Percentiles rank a stretch among this genome's conserved stretches.
These are phyloP conservation scores for Lithospermum erythrorhizon DNA, from an alignment of 257 asterid species.

Conservation along the genomic window DNA sequence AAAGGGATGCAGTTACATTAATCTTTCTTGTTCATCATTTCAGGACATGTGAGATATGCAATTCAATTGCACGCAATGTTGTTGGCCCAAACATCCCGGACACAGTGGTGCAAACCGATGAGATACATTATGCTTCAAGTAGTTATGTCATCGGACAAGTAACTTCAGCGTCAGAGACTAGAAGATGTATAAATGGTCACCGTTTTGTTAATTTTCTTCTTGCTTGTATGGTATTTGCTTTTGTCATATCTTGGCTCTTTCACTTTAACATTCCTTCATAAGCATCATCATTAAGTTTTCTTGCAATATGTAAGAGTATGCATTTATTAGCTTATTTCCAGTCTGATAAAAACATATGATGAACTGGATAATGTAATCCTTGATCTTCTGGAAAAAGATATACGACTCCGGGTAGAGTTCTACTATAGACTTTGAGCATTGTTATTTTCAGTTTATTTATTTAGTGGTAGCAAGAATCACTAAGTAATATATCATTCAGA, in stretches of 20 bases:
- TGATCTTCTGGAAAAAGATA: neutral
- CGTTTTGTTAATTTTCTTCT: conserved; percentile 64
- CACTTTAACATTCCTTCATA: conserved; percentile 73
- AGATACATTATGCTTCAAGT: conserved; percentile 17
- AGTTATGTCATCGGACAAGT: conserved; percentile 18
- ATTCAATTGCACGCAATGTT: conserved; percentile 64
- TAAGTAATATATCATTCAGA: too few relatives aligned
- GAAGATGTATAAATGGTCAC: conserved; percentile 59
- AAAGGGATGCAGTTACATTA: too few relatives aligned
- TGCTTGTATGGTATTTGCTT: conserved; percentile 84
- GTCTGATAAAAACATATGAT: neutral
- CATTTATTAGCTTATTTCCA: neutral
- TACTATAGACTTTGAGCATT: too few relatives aligned
- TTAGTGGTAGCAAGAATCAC: too few relatives aligned
- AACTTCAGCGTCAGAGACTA: conserved; percentile 19
- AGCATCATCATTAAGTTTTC: neutral
- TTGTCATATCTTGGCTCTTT: conserved; percentile 88
- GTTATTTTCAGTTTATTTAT: too few relatives aligned
- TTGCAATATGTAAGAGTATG: neutral
- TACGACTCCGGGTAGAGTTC: too few relatives aligned
- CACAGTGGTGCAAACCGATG: conserved; percentile 32
- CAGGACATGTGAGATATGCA: conserved; percentile 93
- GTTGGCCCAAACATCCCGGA: conserved; percentile 47
- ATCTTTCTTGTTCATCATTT: conserved; percentile 1
- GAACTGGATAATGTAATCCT: neutral